Base-by-base conservation (phyloP, 805 yeast genomes). In the Myxozyma kluyveri region DNA sequence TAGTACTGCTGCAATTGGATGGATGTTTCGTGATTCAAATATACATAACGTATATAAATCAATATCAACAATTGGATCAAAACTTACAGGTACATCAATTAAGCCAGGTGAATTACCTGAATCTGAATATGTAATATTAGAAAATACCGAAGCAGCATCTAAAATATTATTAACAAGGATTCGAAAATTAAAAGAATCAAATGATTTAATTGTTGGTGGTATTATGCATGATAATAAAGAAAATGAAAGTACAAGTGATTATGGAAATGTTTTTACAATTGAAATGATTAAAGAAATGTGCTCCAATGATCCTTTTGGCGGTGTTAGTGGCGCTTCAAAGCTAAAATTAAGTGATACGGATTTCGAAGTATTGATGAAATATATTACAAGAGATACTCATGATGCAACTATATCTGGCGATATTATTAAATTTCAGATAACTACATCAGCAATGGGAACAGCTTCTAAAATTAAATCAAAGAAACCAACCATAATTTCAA, bases 91-190 rank as follows among this genome's bases (percentile, higher is more conserved):
- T 27, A 22, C 41, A 5, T 49, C 51, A 55, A 37, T 40, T 9
- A 31, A 35, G 21, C 26, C 42, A 24, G 29, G 37, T 2, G 44
- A 33, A 17, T 24, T 52, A 10, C 45, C 48, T 6, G 57, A 45
- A 14, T 19, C 14, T 14, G 46, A 50, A 24, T 51, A 29, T 22
- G 58, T 54, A 12, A 32, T 54, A 18, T 26, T 54, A 38, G 52
- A 46, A 17, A 54, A 54, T 18, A 47, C 47, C 32, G 54, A 42
- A 38, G 47, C 17, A 2, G 58, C 56, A 2, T 55, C 56, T 9
- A 42, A 40, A 26, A 38, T 46, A 12, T 21, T 54, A 9, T 7
- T 50, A 3, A 22, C 45, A 37, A 46, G 58, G 14, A 49, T 50
- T 19, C 31, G 22, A n/a, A 21, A 19, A 18, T 43, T 45, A 3